These are phyloP conservation scores for Phanerochaete carnosa DNA, from an alignment of 768 basidiomycete species.

Conservation along the genomic window DNA sequence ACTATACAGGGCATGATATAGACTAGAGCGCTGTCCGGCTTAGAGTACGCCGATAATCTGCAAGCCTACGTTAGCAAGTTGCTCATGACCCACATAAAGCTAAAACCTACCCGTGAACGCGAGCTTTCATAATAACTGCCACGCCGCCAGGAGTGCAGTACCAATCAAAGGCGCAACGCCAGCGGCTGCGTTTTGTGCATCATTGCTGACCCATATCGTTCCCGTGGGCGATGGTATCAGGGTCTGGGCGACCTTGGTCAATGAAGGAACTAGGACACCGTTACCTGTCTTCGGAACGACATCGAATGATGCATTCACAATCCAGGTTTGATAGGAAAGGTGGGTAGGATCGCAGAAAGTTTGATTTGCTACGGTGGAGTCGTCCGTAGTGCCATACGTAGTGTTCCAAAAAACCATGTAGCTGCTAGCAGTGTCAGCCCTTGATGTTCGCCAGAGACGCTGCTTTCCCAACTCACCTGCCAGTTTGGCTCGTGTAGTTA, in stretches of 20 bases:
- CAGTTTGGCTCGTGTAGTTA: neutral
- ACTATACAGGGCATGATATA: no score
- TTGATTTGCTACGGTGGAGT: neutral
- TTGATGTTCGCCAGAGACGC: neutral
- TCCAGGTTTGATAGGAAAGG: neutral
- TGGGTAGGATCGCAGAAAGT: neutral
- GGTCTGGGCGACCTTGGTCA: neutral
- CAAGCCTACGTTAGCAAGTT: no score
- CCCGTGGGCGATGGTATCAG: neutral
- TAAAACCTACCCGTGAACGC: no score
- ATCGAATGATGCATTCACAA: neutral
- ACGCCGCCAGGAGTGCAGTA: no score
- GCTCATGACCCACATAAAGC: no score
- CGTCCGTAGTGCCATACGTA: neutral
- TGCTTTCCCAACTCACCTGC: neutral
- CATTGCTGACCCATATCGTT: neutral
- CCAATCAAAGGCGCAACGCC: neutral
- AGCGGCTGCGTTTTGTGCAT: neutral
- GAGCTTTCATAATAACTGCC: no score
- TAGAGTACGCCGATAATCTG: no score
- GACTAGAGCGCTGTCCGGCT: no score
- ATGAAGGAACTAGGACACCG: neutral
- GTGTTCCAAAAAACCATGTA: neutral
- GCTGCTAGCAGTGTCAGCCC: neutral
- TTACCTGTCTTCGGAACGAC: neutral